These are phyloP conservation scores for Termitomyces sp. DNA, from an alignment of 768 basidiomycete genomes.

Conservation along the genomic window DNA sequence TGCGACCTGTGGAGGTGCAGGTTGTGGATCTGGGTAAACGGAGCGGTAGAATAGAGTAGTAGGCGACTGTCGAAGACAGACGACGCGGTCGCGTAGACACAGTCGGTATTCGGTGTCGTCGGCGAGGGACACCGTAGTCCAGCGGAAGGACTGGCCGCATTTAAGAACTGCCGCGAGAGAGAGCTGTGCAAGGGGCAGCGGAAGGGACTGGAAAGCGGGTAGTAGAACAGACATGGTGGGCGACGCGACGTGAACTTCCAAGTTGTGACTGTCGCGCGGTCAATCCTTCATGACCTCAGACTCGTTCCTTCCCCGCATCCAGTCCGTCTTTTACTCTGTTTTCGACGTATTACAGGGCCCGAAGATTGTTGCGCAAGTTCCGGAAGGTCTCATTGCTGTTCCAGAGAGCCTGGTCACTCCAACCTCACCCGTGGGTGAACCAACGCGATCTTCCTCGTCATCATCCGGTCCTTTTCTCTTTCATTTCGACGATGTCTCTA, in stretches of 20 bases:
- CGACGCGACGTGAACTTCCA: constrained; percentile 2
- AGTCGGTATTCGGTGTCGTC: constrained; percentile 63
- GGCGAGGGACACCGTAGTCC: constrained; percentile 52
- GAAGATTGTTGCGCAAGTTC: constrained; percentile 90
- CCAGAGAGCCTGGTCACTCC: constrained; percentile 39
- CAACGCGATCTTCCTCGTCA: constrained; percentile 42
- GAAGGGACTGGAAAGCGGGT: constrained; percentile 53
- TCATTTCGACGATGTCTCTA: constrained; percentile 88
- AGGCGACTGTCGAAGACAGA: constrained; percentile 76
- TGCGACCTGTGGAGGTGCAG: constrained; percentile 27
- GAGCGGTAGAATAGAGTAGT: constrained; percentile 69
- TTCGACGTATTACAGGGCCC: constrained; percentile 87
- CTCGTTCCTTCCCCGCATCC: constrained; percentile 76
- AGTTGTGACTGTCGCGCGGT: constrained; percentile 11
- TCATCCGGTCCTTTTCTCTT: constrained; percentile 61
- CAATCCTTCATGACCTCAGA: constrained; percentile 29
- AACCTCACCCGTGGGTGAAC: constrained; percentile 28
- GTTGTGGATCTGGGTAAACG: constrained; percentile 49
- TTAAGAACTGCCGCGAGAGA: constrained; percentile 75
- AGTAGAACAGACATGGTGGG: constrained; percentile 18
- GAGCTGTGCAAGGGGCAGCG: constrained; percentile 63
- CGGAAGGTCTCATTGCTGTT: constrained; percentile 75
- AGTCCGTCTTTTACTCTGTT: constrained; percentile 90
- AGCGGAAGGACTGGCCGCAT: constrained; percentile 86
- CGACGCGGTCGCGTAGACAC: constrained; percentile 76